phyloP scores from a whole-genome alignment of 2,329 filamentous ascomycete genomes.

The Colletotrichum musicola region DNA sequence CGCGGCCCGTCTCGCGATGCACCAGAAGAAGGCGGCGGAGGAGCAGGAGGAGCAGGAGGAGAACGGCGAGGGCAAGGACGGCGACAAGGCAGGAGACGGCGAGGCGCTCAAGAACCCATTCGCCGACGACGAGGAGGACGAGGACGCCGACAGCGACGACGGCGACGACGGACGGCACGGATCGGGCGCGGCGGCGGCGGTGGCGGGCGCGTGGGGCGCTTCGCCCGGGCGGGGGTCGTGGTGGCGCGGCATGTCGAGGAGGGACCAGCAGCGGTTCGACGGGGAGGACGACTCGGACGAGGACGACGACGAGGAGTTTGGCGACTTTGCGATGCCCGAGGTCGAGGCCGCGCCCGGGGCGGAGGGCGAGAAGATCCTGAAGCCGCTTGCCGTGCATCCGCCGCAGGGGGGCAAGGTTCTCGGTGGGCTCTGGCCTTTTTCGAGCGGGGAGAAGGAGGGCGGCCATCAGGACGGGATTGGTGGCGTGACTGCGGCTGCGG shows the following conservation, averaged over 20 bases:
- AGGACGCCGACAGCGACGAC: conserved; percentile 64
- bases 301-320: conserved; percentile 73
- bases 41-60: conserved; percentile 50
- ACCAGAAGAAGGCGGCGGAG: conserved; percentile 71
- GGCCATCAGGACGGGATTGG: conserved; percentile 50
- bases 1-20: conserved; percentile 86
- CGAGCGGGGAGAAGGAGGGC: conserved; percentile 48
- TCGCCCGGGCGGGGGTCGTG: conserved; percentile 56
- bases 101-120: conserved; percentile 62
- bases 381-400: conserved; percentile 68
- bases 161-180: conserved; percentile 58
- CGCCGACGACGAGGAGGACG: conserved; percentile 66
- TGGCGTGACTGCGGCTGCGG: conserved; percentile 44
- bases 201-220: conserved; percentile 44
- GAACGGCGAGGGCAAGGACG: conserved; percentile 53
- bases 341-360: conserved; percentile 50
- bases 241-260: conserved; percentile 59
- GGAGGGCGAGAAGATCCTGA: conserved; percentile 59
- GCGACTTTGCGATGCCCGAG: conserved; percentile 77
- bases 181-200: conserved; percentile 40
- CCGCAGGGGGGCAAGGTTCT: conserved; percentile 53
- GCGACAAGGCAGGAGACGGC: conserved; percentile 41
- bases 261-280: conserved; percentile 51
- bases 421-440: conserved; percentile 71
- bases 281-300: conserved; percentile 62